Base-by-base conservation (phyloP, 1,139 yeast genomes). In the Candida neerlandica region DNA sequence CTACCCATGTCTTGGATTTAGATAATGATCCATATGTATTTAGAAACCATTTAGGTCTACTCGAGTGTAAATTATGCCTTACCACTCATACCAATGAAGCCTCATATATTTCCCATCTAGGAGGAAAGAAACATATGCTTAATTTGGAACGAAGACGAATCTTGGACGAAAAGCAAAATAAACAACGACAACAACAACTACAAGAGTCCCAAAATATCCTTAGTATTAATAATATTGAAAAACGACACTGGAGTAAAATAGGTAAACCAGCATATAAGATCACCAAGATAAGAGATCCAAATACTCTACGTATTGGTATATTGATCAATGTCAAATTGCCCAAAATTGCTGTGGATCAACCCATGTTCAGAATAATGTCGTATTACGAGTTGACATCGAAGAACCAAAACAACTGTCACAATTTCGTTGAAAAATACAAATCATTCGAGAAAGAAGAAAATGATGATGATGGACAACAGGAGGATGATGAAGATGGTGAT, bases 11-110 rank as follows among this genome's bases (percentile, higher is more conserved):
- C 2, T 74, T 86, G 15, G 85, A 87, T 61, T 67, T 89, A 7
- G 89, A 85, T 41, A 79, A 80, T 46, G 90, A 89, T 60, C 96
- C 96, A 0, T 89, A 88, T 65, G 87, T 88, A 15, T 80, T 83
- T 65, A 78, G 82, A 56, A 89, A 87, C 62, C 90, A 86, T 59
- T 67, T 85, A 18, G 96, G 96, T 2, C 68, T 82, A 43, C 71
- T 85, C 29, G 96, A 89, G 61, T 90, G 97, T 63, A 75, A 80
- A 42, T 71, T 89, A 30, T 90, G 97, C 62, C 67, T 84, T 30
- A 89, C 96, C 1, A 78, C 87, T 0, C 96, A 89, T 65, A 73
- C 78, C 26, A 81, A 84, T 30, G 92, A 86, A 53, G 80, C 89
- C n/a, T 84, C 91, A 7, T 90, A 88, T 60, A 71, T 89, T 15